A percentile compares a stretch with the other conserved stretches of the same genome.
These are phyloP conservation scores for Kregervanrija delftensis DNA, from an alignment of 805 yeast genomes.

Conservation along the genomic window DNA sequence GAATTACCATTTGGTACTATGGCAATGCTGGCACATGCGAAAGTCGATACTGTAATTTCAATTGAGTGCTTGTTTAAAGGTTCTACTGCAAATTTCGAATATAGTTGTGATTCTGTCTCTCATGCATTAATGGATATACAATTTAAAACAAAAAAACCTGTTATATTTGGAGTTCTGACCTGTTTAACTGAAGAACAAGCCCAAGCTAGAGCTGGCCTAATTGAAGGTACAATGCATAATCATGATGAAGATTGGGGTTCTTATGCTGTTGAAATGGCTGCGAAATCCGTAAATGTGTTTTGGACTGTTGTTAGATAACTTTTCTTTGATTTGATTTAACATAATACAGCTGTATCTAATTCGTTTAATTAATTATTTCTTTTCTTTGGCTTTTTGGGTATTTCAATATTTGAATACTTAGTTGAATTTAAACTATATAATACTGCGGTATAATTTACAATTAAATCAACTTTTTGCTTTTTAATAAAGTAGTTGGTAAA, in stretches of 20 bases:
- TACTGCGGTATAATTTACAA: no score
- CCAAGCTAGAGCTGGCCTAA: constrained; percentile 80
- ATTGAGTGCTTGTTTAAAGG: constrained; percentile 96
- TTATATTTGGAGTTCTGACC: constrained; percentile 89
- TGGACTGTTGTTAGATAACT: no score
- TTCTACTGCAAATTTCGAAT: constrained; percentile 96
- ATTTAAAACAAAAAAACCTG: constrained; percentile 62
- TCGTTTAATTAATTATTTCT: no score
- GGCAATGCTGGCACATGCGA: constrained; percentile 40
- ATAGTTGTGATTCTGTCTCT: constrained; percentile 86
- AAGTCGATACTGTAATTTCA: constrained; percentile 81
- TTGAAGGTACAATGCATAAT: constrained; percentile 73
- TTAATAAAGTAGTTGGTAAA: no score
- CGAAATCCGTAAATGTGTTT: no score
- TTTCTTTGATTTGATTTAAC: no score
- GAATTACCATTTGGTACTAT: constrained; percentile 84
- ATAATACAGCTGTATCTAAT: no score
- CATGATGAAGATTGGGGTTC: constrained; percentile 99
- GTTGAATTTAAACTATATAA: constrained; percentile 7
- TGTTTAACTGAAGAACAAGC: constrained; percentile 95
- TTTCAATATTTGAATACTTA: constrained; percentile 2
- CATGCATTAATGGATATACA: constrained; percentile 80
- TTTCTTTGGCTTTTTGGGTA: no score
- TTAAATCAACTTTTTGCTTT: no score
- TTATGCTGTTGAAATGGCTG: constrained; percentile 94